A percentile compares a stretch with the other conserved stretches of the same genome.
These are phyloP conservation scores for Hirsutella thompsonii DNA, from an alignment of 2,329 filamentous ascomycete species.

Conservation along the genomic window DNA sequence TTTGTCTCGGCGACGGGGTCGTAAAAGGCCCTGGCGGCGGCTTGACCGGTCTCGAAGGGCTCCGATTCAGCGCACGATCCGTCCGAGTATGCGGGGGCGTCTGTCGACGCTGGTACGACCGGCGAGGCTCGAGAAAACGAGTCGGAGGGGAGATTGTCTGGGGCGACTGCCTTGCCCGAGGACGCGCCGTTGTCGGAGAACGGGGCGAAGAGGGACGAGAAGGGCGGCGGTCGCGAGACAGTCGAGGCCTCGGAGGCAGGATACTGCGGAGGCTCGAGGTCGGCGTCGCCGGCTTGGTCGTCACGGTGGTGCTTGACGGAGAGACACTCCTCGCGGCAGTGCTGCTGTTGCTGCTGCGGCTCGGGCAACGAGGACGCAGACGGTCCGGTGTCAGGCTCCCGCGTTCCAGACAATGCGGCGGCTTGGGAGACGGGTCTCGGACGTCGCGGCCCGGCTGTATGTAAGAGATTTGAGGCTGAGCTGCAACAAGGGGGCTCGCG, in stretches of 20 bases:
- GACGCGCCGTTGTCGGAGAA: slow-evolving; percentile 21
- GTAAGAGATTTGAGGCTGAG: background rate
- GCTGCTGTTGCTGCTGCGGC: slow-evolving; percentile 12
- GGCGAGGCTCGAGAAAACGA: no score
- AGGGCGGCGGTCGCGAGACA: slow-evolving; percentile 41
- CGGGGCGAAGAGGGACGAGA: slow-evolving; percentile 45
- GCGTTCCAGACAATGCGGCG: slow-evolving; percentile 25
- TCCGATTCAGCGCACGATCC: slow-evolving; percentile 23
- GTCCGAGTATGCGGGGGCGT: slow-evolving; percentile 40
- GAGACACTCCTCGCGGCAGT: slow-evolving; percentile 10
- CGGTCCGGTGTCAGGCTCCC: slow-evolving; percentile 19
- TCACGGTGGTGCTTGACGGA: slow-evolving; percentile 7
- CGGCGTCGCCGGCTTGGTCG: slow-evolving; percentile 7
- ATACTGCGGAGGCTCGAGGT: slow-evolving; percentile 40
- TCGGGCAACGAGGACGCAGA: slow-evolving; percentile 14
- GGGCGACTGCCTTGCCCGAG: slow-evolving; percentile 13
- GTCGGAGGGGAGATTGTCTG: background rate
- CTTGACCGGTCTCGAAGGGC: slow-evolving; percentile 22
- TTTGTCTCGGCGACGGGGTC: slow-evolving; percentile 63
- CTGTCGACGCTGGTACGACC: slow-evolving; percentile 18
- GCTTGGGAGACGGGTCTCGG: slow-evolving; percentile 11
- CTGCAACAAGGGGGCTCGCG: background rate
- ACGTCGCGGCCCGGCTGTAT: slow-evolving; percentile 5
- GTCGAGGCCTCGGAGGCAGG: slow-evolving; percentile 41
- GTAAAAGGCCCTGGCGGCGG: slow-evolving; percentile 26